Evolutionary conservation across 805 yeast genomes (phyloP), one percentile per base, ranked within the genome.

Genomic region (Yarrowia porcina): DNA sequence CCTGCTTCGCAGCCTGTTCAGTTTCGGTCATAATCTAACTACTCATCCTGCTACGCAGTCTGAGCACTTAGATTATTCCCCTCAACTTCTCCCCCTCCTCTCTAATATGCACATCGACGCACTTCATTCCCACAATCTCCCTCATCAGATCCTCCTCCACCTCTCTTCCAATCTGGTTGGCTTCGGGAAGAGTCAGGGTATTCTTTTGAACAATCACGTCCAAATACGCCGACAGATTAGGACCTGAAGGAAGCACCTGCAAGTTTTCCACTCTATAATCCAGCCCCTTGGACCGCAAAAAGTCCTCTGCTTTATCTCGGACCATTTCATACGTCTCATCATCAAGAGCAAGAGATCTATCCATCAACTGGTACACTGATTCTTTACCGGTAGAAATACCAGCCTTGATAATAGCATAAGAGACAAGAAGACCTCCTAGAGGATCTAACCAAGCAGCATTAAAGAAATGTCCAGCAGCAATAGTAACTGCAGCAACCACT

Each of bases 361-460:
- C 99, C 30, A 90, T 80, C 47, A 93, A 77, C 71, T 93, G 98
- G 65, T 81, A 81, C 69, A 87, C 80, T 0, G 97, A 84, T 27
- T 81, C 80, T 64, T 80, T 77, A 68, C 88, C 83, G 27, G 96
- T 92, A 2, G 82, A 81, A 73, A 83, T 81, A 35, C 98, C 98
- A 8, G 97, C 97, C 67, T 82, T 85, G 66, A 92, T 83, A 63
- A 94, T 87, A 68, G 94, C 77, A 1, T 81, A 80, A 0, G 97
- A 90, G 9, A 94, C 98, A 4, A 90, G 71, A 30, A 92, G 73
- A 0, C 98, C 99, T 66, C 98, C 99, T 63, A 90, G 81, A 2
- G 97, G 89, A 73, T 94, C 99, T 63, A 94, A 76, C 86, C 97
- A 90, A 45, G 85, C 85, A 39, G 90, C 82, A 66, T 86, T 82